Conservation (phyloP, 1,284 basidiomycete species). For the Sphaerobolus stellatus region DNA sequence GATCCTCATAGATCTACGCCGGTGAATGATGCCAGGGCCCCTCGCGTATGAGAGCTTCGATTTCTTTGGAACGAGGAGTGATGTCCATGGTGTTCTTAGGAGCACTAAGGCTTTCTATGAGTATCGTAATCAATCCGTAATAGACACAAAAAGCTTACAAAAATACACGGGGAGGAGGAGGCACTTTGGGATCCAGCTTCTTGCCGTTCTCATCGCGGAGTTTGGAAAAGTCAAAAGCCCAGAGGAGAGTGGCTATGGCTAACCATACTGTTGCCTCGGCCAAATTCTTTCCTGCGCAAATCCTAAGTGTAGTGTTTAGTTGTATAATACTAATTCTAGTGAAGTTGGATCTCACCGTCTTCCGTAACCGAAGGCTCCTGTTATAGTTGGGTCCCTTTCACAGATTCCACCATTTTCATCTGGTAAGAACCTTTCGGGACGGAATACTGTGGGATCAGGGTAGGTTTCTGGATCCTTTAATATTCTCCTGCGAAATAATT, state of each 20-base stretch:
- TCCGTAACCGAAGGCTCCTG: background rate
- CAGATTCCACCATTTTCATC: background rate
- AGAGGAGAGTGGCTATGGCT: background rate
- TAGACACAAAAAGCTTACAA: too few relatives aligned
- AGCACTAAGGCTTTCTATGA: too few relatives aligned
- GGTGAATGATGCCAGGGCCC: too few relatives aligned
- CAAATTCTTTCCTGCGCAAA: background rate
- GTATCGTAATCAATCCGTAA: too few relatives aligned
- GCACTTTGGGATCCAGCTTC: too few relatives aligned
- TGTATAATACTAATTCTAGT: background rate
- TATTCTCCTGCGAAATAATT: background rate
- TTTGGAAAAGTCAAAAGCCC: background rate
- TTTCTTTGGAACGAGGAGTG: too few relatives aligned
- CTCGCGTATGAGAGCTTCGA: too few relatives aligned
- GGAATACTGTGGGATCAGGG: constrained; percentile 16
- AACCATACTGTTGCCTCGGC: background rate
- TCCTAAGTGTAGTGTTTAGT: background rate
- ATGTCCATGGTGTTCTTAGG: too few relatives aligned
- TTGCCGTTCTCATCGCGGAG: background rate
- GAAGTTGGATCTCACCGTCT: background rate
- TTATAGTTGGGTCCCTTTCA: background rate
- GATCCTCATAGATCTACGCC: too few relatives aligned
- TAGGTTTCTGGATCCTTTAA: background rate
- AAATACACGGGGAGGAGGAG: too few relatives aligned
- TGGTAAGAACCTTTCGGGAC: constrained; percentile 18